Base-by-base conservation (phyloP, 108 stramenopile genomes). In the Skeletonema grethae region DNA sequence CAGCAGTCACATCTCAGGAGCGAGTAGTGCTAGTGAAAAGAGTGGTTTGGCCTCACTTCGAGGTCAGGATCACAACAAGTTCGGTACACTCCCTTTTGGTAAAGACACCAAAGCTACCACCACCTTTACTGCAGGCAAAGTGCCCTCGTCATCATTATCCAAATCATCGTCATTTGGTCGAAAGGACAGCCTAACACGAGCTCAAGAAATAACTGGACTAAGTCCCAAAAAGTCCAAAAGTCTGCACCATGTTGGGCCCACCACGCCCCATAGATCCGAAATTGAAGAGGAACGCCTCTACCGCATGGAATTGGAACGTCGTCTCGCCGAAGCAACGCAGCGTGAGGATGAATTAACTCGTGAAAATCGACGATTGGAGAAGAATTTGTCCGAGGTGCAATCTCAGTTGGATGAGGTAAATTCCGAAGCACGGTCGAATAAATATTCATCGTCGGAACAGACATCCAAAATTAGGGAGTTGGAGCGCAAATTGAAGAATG, bases 401-500 rank as follows among this genome's bases (percentile, higher is more conserved):
- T 25, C 61, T 10, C 66, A 72, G 20, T 38, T 79, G n/a, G 71
- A 79, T 25, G 72, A 63, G 22, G 70, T 79, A 13, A 70, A 72
- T 39, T 50, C 64, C 2, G 66, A 67, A 41, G 66, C 66, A 29
- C 60, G 78, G 31, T 66, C 65, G 5, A 67, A 57, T 9, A 79
- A 79, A 46, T 79, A 56, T 53, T 72, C 70, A 29, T 69, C 59
- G 38, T 61, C 66, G 8, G 78, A 79, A 36, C 65, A 63, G 59
- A 60, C 71, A 22, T 71, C 78, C 11, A 65, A 67, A 13, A 68
- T 72, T 32, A 55, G 36, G 46, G 78, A 79, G 22, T 55, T 79
- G 18, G 78, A 79, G 57, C 65, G 78, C 30, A 79, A 79, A 43
- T 45, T 79, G 50, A 66, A 63, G 28, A 71, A 66, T 20, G 78